These are phyloP conservation scores for Globisporangium viniferum DNA, from an alignment of 352 stramenopile species.

Conservation along the genomic window DNA sequence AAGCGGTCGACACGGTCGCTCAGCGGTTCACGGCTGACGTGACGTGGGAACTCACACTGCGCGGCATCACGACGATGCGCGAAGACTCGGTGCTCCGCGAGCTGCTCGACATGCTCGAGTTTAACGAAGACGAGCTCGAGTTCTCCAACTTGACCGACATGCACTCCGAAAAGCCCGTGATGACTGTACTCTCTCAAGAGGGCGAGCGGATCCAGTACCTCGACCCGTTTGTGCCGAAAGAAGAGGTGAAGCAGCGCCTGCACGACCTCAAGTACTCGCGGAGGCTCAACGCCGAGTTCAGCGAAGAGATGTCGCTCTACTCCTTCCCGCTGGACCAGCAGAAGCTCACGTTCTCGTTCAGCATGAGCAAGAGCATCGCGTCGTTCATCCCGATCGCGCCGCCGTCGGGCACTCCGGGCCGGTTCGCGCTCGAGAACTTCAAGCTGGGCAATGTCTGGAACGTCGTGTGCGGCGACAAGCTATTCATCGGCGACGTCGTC, in stretches of 20 bases:
- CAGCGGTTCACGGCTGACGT: slow-evolving; percentile 30
- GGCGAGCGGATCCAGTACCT: slow-evolving; percentile 13
- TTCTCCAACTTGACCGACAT: slow-evolving; percentile 27
- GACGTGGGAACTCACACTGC: slow-evolving; percentile 30
- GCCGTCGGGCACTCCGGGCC: slow-evolving; percentile 11
- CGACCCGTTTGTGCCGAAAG: slow-evolving; percentile 11
- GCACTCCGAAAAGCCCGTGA: slow-evolving; percentile 10
- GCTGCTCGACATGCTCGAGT: slow-evolving; percentile 28
- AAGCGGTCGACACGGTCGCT: slow-evolving; percentile 24
- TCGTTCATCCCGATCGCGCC: slow-evolving; percentile 17
- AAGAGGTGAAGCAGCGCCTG: neutral
- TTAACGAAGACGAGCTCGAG: slow-evolving; percentile 29
- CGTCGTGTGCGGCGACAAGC: slow-evolving; percentile 32
- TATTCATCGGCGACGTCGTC: slow-evolving; percentile 27
- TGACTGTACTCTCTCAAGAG: slow-evolving; percentile 3
- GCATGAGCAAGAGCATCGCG: slow-evolving; percentile 18
- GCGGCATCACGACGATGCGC: slow-evolving; percentile 25
- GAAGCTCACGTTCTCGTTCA: slow-evolving; percentile 34
- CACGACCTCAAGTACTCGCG: slow-evolving; percentile 24
- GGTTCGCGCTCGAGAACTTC: slow-evolving; percentile 31
- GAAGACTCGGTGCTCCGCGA: slow-evolving; percentile 30
- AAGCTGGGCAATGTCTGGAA: slow-evolving; percentile 31
- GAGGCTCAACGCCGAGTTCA: slow-evolving; percentile 27
- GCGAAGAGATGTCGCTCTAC: slow-evolving; percentile 36
- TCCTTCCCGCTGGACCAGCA: slow-evolving; percentile 41